These are phyloP conservation scores for Podospora appendiculata DNA, from an alignment of 495 filamentous ascomycete species.

Conservation along the genomic window DNA sequence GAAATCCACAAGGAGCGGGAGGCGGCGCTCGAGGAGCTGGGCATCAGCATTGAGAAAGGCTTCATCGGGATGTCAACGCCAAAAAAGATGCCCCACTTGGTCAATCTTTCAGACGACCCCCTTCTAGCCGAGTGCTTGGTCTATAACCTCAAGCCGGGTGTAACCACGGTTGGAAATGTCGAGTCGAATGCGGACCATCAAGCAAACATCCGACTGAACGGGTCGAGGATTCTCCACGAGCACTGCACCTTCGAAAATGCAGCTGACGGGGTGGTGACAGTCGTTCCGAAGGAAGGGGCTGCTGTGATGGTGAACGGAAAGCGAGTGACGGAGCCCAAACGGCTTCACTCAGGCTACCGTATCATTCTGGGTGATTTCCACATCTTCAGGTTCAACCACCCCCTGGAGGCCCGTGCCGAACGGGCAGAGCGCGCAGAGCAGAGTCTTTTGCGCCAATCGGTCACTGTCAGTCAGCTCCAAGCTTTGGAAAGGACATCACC, in stretches of 20 bases:
- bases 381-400: slow-evolving; percentile 98
- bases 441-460: slow-evolving; percentile 79
- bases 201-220: slow-evolving; percentile 88
- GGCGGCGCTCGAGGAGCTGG: slow-evolving; percentile 88
- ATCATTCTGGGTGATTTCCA: slow-evolving; percentile 98
- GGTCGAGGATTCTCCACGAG: slow-evolving; percentile 81
- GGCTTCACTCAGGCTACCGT: slow-evolving; percentile 83
- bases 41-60: slow-evolving; percentile 98
- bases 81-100: slow-evolving; percentile 98
- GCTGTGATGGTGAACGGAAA: slow-evolving; percentile 97
- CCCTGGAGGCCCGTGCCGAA: slow-evolving; percentile 89
- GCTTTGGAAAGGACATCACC: slow-evolving; percentile 33
- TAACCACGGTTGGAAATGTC: slow-evolving; percentile 87
- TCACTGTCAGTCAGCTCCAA: slow-evolving; percentile 73
- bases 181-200: slow-evolving; percentile 67
- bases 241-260: slow-evolving; percentile 91
- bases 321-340: slow-evolving; percentile 71
- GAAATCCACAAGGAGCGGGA: slow-evolving; percentile 97
- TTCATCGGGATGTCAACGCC: slow-evolving; percentile 93
- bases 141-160: slow-evolving; percentile 95
- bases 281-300: slow-evolving; percentile 81
- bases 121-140: slow-evolving; percentile 93
- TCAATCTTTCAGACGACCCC: slow-evolving; percentile 95
- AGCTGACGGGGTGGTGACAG: slow-evolving; percentile 79
- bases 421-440: slow-evolving; percentile 57